Base-by-base conservation (phyloP, 805 yeast species). In the Cyberlindnera euphorbiae region DNA sequence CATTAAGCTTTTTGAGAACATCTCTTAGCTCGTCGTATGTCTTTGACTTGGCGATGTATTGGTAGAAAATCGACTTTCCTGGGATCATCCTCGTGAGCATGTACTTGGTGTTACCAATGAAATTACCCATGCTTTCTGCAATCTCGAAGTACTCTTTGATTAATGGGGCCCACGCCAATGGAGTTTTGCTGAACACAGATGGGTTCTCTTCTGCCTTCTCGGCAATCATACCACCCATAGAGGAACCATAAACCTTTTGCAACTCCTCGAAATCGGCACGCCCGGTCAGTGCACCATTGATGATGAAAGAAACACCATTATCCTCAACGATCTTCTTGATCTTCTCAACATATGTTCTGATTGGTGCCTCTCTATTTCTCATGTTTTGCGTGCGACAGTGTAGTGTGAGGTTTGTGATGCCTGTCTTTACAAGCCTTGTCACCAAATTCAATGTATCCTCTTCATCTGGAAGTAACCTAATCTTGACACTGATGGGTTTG, bases 151-250 rank as follows among this genome's bases (percentile, higher is more conserved):
- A 85, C 42, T 85, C 82, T 30, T 64, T 66, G 9, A 76, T 68
- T 9, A 74, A 61, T 17, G 64, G 54, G 17, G 60, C 66, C 84
- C 90, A 84, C 0, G 73, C 63, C 31, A 69, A 55, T 4, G 67
- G 67, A 1, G 23, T 35, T 21, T 25, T 10, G 21, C 58, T 57
- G 56, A 93, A 93, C 26, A 85, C 79, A 1, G 95, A 70, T 7
- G 95, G 93, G 54, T 93, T 89, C 6, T 71, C 54, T 60, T 93
- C 97, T 0, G 97, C 97, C 21, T 78, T 77, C 22, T 86, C 82
- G 1, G 97, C 98, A 51, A 89, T 78, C 98, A 93, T 90, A 6
- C 86, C 89, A 4, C 97, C 95, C n/a, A 82, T 62, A 34, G 74
- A 73, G 2, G 70, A 69, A 1, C 79, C 75, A 47, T 71, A 73